Conservation (phyloP, 768 basidiomycete genomes). For the Rhizopogon sp. region DNA sequence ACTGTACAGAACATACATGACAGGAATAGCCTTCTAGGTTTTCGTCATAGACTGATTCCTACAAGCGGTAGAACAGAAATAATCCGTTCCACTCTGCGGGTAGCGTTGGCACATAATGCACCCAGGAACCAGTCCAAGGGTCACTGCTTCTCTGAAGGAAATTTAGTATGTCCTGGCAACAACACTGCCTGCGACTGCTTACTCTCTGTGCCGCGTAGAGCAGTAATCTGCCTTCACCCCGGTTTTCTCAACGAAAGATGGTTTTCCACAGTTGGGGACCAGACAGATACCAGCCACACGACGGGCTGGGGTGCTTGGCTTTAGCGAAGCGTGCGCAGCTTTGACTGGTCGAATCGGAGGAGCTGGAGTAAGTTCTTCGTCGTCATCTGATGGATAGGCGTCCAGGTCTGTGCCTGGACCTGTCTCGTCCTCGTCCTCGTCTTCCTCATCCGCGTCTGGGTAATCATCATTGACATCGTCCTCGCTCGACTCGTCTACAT, state of each 20-base stretch:
- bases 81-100: constrained; percentile 56
- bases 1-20: background rate
- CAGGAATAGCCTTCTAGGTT: constrained; percentile 9
- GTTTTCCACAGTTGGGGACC: constrained; percentile 53
- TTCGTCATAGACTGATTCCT: constrained; percentile 58
- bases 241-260: constrained; percentile 49
- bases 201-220: constrained; percentile 61
- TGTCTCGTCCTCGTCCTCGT: constrained; percentile 15
- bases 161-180: constrained; percentile 2
- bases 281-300: constrained; percentile 37
- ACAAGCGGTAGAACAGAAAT: constrained; percentile 58
- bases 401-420: constrained; percentile 23
- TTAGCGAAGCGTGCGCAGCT: constrained; percentile 8
- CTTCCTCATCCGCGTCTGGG: constrained; percentile 18
- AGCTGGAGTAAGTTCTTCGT: constrained; percentile 14
- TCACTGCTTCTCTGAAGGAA: constrained; percentile 50
- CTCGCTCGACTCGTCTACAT: constrained; percentile 19
- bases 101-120: constrained; percentile 63
- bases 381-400: constrained; percentile 28
- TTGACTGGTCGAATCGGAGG: constrained; percentile 4
- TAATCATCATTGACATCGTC: constrained; percentile 7
- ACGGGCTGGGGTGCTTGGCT: constrained; percentile 4
- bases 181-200: constrained; percentile 21
- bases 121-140: constrained; percentile 41
- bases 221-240: constrained; percentile 52